phyloP scores from a whole-genome alignment of 306 rosid genomes.

The Purshia tridentata region DNA sequence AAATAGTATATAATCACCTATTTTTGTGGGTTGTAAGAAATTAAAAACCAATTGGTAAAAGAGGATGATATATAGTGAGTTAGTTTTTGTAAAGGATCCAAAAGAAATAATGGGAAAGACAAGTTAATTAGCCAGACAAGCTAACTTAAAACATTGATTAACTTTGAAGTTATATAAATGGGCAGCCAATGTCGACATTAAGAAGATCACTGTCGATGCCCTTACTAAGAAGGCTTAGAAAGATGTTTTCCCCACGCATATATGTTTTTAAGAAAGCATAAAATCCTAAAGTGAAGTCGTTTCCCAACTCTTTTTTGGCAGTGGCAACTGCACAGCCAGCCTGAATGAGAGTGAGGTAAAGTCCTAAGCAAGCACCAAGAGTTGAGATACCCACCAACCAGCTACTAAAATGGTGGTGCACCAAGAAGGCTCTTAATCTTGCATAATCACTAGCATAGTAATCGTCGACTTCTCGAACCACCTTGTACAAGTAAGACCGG shows the following conservation, averaged over 20 bases:
- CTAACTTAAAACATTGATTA: too few species aligned
- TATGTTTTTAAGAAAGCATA: background rate
- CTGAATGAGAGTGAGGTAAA: conserved; percentile 37
- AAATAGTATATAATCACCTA: too few species aligned
- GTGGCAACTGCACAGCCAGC: conserved; percentile 9
- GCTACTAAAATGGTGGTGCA: conserved; percentile 38
- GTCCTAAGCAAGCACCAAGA: conserved; percentile 34
- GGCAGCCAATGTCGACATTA: too few species aligned
- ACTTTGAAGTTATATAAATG: too few species aligned
- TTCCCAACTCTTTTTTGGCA: rapidly evolving
- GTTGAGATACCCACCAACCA: conserved; percentile 48
- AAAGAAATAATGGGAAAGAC: too few species aligned
- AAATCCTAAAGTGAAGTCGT: background rate
- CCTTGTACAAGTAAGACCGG: conserved; percentile 36
- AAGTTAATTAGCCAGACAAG: too few species aligned
- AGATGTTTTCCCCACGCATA: background rate
- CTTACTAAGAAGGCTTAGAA: background rate
- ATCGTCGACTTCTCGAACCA: conserved; percentile 27
- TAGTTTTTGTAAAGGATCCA: too few species aligned
- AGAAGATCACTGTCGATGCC: background rate
- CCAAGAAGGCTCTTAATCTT: conserved; percentile 24
- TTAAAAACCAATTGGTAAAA: too few species aligned
- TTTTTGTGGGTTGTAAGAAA: too few species aligned
- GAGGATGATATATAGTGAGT: too few species aligned
- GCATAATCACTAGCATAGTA: conserved; percentile 17